Base-by-base conservation (phyloP, 129 eudicot species). In the Centella asiatica region DNA sequence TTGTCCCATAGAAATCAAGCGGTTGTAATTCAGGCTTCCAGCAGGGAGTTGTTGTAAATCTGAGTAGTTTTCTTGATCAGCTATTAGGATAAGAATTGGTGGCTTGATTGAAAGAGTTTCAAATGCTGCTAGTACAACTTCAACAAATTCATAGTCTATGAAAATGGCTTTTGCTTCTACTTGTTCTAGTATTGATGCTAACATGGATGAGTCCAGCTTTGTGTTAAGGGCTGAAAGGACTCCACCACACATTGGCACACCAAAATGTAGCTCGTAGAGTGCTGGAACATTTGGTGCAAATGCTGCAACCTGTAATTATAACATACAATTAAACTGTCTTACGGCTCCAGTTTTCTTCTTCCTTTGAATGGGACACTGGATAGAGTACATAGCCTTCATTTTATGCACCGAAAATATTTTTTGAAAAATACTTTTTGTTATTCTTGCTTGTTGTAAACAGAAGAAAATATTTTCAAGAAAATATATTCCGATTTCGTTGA, bases 211-310 rank as follows among this genome's bases (percentile, higher is more conserved):
- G 51, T 77, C 83, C 1, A 86, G 75, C 57, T 74, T 73, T 45
- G 95, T 73, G 70, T 86, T 82, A n/a, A 86, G 69, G 0, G 95
- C 72, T 1, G 74, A 77, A 40, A 82, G 76, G 49, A 86, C 69
- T 17, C 79, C 95, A 7, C 95, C 90, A 4, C 80, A 78, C 84
- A 86, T 83, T 60, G 95, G 90, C 51, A 77, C 95, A 7, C 65
- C 95, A 47, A 83, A 86, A 33, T 86, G 90, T 51, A 86, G 76
- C 81, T 86, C 95, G 44, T 83, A 83, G 19, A 77, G 90, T 33
- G 81, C 87, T 27, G 90, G 85, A 26, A 74, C 69, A 19, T 86
- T 86, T 34, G 90, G 87, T 19, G 84, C 71, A 39, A 86, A 22
- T 23, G 81, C 82, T 47, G 78, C 85, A 49, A 86, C 90, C 95